Evolutionary conservation across 208 protist species (phyloP), one percentile per base, ranked within the genome.

Genomic region (Leptomonas seymouri): DNA sequence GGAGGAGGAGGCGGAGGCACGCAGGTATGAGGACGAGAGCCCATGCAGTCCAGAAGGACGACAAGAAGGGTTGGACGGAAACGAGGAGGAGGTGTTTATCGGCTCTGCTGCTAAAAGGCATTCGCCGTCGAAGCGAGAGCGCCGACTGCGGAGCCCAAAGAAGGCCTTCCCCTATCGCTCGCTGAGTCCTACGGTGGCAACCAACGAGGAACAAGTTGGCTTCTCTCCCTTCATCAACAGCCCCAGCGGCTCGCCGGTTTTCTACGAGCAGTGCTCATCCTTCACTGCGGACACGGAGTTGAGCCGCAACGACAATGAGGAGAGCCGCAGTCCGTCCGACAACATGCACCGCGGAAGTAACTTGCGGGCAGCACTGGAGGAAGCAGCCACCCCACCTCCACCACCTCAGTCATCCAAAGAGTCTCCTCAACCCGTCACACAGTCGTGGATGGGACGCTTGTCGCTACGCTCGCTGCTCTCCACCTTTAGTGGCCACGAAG

Each of bases 171-270:
- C 49, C 25, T 18, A 11, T 25, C 39, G 34, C 20, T 36, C 25
- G 46, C 50, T 42, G 36, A 42, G 49, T 25, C 18, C 42, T 41
- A 14, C 21, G 5, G 12, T 15, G 18, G 49, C 23, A 14, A 18
- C 20, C 39, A 20, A 23, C 15, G n/a, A 57, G 7, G 69, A 71
- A 28, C 53, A 70, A 20, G 56, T 64, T 12, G 71, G 59, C 16
- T 59, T 72, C 31, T 71, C 71, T 8, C 72, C 72, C 46, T 93
- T 93, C 63, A 86, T 93, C 34, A 74, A 71, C 28, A 93, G 88
- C 58, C 85, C 84, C 6, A 85, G 84, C 65, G 76, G 76, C 16
- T 90, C 84, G 2, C 86, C 81, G 3, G 41, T 86, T 4, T 91
- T 90, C 66, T 84, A 86, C 61, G 89, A 87, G 51, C 72, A 82